Percentiles rank a stretch among this genome's conserved stretches.
phyloP scores from a whole-genome alignment of 129 eudicot genomes.

The Arctium minus region DNA sequence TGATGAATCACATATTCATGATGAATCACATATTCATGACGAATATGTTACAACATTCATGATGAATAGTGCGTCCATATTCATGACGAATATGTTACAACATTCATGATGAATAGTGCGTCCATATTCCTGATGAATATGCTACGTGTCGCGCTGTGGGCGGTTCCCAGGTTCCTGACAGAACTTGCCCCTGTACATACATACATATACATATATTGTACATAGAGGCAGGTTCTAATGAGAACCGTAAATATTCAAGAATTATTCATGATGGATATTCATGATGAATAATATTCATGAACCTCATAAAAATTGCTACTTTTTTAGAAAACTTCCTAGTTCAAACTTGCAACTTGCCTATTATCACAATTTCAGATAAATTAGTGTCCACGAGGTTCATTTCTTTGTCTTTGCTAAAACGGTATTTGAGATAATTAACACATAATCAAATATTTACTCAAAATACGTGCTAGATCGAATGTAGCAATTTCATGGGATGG shows the following conservation, averaged over 20 bases:
- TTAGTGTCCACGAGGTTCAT: neutral
- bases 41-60: no score
- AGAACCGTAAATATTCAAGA: neutral
- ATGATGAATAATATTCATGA: no score
- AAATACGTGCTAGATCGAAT: neutral
- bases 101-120: no score
- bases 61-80: no score
- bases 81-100: no score
- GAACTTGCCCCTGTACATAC: neutral
- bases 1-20: no score
- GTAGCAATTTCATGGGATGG: neutral
- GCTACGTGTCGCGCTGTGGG: no score
- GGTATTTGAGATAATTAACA: neutral
- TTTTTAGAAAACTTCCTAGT: neutral
- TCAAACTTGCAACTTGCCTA: neutral
- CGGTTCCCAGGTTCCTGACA: no score
- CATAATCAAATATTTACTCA: neutral
- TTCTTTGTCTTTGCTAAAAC: conserved; percentile 3
- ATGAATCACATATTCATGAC: no score
- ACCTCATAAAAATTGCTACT: neutral
- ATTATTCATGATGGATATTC: neutral
- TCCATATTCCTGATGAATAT: no score
- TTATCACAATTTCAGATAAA: neutral
- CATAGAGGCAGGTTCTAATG: neutral
- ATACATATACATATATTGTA: neutral